phyloP scores from a whole-genome alignment of 192 early-diverging fungal genomes.

The Coemansia umbellata region DNA sequence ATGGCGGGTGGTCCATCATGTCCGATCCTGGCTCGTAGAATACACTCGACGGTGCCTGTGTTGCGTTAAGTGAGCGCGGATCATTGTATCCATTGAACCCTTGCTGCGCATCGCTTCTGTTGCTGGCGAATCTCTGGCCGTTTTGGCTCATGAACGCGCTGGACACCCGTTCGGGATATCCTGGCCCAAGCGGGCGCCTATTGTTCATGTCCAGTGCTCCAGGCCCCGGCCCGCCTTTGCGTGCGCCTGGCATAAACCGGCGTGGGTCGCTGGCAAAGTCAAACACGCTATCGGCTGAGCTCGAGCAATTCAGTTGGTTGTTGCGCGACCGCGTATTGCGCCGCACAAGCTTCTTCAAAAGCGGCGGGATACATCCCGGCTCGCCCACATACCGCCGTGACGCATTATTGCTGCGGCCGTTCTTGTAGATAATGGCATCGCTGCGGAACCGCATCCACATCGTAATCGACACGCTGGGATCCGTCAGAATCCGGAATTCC shows the following conservation, averaged over 20 bases:
- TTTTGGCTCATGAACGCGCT: conserved; percentile 17
- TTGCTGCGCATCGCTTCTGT: conserved; percentile 16
- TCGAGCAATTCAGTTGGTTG: conserved; percentile 20
- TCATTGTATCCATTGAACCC: conserved; percentile 19
- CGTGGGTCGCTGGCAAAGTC: conserved; percentile 23
- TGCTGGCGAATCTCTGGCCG: neutral
- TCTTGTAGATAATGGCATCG: conserved; percentile 40
- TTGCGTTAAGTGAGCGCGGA: conserved; percentile 37
- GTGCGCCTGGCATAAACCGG: conserved; percentile 13
- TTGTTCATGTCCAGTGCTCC: neutral
- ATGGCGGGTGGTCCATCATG: neutral
- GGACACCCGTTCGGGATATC: conserved; percentile 21
- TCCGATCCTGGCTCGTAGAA: conserved; percentile 41
- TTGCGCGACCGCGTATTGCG: conserved; percentile 47
- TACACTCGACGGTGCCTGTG: conserved; percentile 44
- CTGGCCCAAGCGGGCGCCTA: conserved; percentile 1
- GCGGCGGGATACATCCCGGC: conserved; percentile 35
- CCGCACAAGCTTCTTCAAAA: conserved; percentile 41
- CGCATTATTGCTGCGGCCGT: neutral
- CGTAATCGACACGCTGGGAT: conserved; percentile 44
- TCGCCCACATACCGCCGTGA: neutral
- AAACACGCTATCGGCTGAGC: conserved; percentile 38
- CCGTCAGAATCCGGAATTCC: conserved; percentile 50
- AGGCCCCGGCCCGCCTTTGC: neutral
- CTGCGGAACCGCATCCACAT: conserved; percentile 54